A percentile compares a stretch with the other conserved stretches of the same genome.
These are phyloP conservation scores for Leccinum pachyderme DNA, from an alignment of 1,284 basidiomycete genomes.

Conservation along the genomic window DNA sequence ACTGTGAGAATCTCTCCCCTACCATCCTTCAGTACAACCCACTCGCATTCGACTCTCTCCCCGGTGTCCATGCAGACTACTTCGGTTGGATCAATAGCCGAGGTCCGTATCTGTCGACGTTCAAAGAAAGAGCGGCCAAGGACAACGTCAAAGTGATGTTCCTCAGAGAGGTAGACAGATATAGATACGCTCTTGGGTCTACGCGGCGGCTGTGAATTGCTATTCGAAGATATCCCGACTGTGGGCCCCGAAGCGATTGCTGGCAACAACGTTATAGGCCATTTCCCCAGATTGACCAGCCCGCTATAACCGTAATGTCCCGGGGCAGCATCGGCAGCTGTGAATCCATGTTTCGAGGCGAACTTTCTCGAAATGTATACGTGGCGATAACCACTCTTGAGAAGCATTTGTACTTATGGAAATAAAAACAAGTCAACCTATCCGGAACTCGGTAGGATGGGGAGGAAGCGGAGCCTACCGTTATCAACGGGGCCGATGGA, in stretches of 20 bases:
- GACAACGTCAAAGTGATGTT: conserved; percentile 95
- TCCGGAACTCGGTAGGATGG: background rate
- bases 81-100: conserved; percentile 83
- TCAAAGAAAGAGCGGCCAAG: conserved; percentile 95
- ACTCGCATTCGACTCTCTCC: conserved; percentile 90
- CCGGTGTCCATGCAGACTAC: conserved; percentile 93
- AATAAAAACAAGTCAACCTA: conserved; percentile 1
- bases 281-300: conserved; percentile 76
- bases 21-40: conserved; percentile 87
- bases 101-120: conserved; percentile 80
- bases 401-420: conserved; percentile 78
- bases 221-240: conserved; percentile 11
- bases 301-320: conserved; percentile 87
- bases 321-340: conserved; percentile 79
- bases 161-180: conserved; percentile 83
- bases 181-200: conserved; percentile 36
- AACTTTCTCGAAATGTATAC: conserved; percentile 97
- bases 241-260: conserved; percentile 28
- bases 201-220: conserved; percentile 27
- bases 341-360: conserved; percentile 86
- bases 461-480: conserved; percentile 45
- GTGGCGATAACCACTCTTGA: conserved; percentile 91
- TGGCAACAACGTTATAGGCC: conserved; percentile 66
- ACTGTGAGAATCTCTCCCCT: conserved; percentile 86
- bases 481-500: conserved; percentile 87